A percentile compares a stretch with the other conserved stretches of the same genome.
These are phyloP conservation scores for Tetrapisispora iriomotensis DNA, from an alignment of 805 yeast species.

Conservation along the genomic window DNA sequence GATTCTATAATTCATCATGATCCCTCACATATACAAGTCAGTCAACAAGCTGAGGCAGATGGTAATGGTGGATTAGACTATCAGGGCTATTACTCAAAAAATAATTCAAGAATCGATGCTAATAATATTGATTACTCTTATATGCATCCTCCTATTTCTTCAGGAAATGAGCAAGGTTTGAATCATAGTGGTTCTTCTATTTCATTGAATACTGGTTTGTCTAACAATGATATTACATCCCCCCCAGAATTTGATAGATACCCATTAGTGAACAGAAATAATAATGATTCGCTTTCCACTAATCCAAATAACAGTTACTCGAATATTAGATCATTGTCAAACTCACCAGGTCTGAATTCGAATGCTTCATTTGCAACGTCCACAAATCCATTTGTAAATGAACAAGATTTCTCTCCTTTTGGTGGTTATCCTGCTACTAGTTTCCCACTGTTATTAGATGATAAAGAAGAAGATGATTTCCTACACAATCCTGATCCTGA, in stretches of 20 bases:
- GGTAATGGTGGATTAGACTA: slow-evolving; percentile 14
- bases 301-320: slow-evolving; percentile 1
- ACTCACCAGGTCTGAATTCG: not conserved
- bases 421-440: slow-evolving; percentile 97
- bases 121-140: slow-evolving; percentile 1
- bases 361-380: slow-evolving; percentile 6
- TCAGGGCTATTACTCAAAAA: slow-evolving; percentile 24
- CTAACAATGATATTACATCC: slow-evolving; percentile 15
- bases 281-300: slow-evolving; percentile 32
- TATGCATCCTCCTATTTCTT: slow-evolving; percentile 9
- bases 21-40: not conserved
- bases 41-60: not conserved
- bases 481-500: slow-evolving; percentile 94
- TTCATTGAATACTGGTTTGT: not conserved
- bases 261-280: slow-evolving; percentile 40
- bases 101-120: slow-evolving; percentile 5
- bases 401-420: slow-evolving; percentile 67
- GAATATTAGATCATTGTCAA: not conserved
- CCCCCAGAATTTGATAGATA: slow-evolving; percentile 61
- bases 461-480: slow-evolving; percentile 90
- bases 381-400: slow-evolving; percentile 32
- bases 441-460: slow-evolving; percentile 85
- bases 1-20: slow-evolving; percentile 1
- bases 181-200: not conserved
- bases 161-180: not conserved